Percentiles rank a stretch among this genome's conserved stretches.
Conservation (phyloP, 768 basidiomycete genomes). For the Sarcodon aspratus region DNA sequence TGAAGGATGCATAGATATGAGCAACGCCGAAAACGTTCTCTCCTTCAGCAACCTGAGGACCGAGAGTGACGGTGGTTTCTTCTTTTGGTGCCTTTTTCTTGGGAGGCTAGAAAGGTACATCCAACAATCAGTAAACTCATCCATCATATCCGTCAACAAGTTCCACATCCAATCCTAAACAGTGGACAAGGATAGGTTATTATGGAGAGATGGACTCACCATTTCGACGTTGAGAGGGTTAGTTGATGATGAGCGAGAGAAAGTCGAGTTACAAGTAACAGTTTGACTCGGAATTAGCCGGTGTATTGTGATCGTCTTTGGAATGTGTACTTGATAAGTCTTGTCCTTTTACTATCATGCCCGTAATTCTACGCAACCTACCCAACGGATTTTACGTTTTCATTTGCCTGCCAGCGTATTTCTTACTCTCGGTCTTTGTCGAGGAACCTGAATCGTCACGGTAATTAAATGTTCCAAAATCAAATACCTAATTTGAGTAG, state of each 20-base stretch:
- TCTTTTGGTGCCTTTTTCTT: conserved; percentile 70
- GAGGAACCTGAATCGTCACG: no score
- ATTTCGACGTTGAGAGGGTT: conserved; percentile 21
- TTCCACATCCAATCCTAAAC: not conserved
- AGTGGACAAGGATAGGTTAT: not conserved
- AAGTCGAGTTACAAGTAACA: conserved; percentile 5
- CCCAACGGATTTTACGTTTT: no score
- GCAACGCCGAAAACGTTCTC: conserved; percentile 97
- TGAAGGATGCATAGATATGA: conserved; percentile 98
- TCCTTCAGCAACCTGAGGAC: conserved; percentile 92
- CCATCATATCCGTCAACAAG: conserved; percentile 24
- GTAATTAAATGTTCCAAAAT: no score
- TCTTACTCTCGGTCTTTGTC: no score
- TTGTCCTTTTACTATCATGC: no score
- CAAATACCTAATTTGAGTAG: no score
- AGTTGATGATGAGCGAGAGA: conserved; percentile 13
- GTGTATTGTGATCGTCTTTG: no score
- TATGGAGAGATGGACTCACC: conserved; percentile 18
- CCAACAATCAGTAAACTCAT: conserved; percentile 37
- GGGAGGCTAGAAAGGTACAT: conserved; percentile 55
- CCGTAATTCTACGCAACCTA: no score
- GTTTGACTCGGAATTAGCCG: no score
- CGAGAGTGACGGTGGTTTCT: conserved; percentile 81
- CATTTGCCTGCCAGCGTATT: no score
- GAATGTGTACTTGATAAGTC: no score